Evolutionary conservation across 805 yeast genomes (phyloP).

Genomic region (Candida endomychidarum): DNA sequence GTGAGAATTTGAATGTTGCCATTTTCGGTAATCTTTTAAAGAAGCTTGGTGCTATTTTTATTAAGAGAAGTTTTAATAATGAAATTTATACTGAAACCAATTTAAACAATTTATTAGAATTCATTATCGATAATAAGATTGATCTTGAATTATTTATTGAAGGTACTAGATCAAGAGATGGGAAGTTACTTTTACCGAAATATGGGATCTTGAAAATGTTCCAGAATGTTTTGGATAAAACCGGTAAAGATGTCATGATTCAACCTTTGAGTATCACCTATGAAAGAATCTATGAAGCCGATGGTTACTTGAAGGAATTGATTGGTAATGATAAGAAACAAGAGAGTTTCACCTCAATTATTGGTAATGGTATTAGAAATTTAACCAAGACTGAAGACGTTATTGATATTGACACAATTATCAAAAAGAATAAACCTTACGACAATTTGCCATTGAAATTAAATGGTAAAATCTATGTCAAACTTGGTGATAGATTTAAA

Average conservation of each 20-base stretch:
- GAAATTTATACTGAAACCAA: constrained; percentile 47
- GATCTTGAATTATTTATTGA: constrained; percentile 62
- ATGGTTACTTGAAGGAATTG: constrained; percentile 54
- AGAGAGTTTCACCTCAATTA: constrained; percentile 45
- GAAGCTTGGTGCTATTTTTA: constrained; percentile 56
- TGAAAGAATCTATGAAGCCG: constrained; percentile 57
- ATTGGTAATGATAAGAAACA: constrained; percentile 56
- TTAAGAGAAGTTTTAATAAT: constrained; percentile 48
- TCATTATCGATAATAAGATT: constrained; percentile 46
- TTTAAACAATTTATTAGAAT: constrained; percentile 49
- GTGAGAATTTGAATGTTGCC: constrained; percentile 64
- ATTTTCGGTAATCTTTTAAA: constrained; percentile 51
- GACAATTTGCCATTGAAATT: constrained; percentile 18
- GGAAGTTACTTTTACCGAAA: constrained; percentile 62
- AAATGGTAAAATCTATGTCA: constrained; percentile 38
- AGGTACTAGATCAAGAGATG: constrained; percentile 67
- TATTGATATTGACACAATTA: constrained; percentile 10
- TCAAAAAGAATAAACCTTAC: constrained; percentile 11
- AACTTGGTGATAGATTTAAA: constrained; percentile 33
- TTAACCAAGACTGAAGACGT: constrained; percentile 19
- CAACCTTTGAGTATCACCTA: constrained; percentile 60
- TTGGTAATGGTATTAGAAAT: constrained; percentile 35
- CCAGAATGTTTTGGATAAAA: constrained; percentile 45
- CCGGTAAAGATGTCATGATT: constrained; percentile 38
- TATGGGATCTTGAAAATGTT: constrained; percentile 59